phyloP scores from a whole-genome alignment of 495 filamentous ascomycete species.

The Lentithecium fluviatile region DNA sequence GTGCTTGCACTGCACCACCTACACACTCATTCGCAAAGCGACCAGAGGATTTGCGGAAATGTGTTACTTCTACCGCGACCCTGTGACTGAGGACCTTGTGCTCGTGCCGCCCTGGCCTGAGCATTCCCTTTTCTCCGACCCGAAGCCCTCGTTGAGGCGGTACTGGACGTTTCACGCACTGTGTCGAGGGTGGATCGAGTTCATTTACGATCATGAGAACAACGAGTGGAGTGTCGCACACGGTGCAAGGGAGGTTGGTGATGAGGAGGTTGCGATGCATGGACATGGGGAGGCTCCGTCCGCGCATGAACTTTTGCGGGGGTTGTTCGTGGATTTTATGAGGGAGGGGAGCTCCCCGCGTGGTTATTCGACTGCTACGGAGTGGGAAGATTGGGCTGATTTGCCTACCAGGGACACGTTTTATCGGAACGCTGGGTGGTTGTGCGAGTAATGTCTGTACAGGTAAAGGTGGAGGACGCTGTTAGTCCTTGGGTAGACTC shows the following conservation, averaged over 20 bases:
- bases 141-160: background rate
- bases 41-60: background rate
- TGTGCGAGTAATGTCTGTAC: too few relatives aligned
- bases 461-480: too few relatives aligned
- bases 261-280: background rate
- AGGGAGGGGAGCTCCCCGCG: too few relatives aligned
- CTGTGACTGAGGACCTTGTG: too few relatives aligned
- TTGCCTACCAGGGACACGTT: too few relatives aligned
- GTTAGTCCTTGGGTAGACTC: too few relatives aligned
- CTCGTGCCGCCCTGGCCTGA: too few relatives aligned
- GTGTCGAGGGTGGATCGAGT: slow-evolving; percentile 2
- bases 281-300: background rate
- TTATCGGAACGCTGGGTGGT: too few relatives aligned
- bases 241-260: background rate
- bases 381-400: too few relatives aligned
- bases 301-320: background rate
- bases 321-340: too few relatives aligned
- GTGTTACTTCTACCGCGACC: background rate
- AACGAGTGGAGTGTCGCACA: background rate
- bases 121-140: too few relatives aligned
- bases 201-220: background rate
- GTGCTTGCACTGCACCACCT: slow-evolving; percentile 1
- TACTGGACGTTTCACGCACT: slow-evolving; percentile 7
- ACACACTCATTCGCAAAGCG: slow-evolving; percentile 1
- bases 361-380: too few relatives aligned